These are phyloP conservation scores for Collybia mongolica DNA, from an alignment of 768 basidiomycete genomes.

Conservation along the genomic window DNA sequence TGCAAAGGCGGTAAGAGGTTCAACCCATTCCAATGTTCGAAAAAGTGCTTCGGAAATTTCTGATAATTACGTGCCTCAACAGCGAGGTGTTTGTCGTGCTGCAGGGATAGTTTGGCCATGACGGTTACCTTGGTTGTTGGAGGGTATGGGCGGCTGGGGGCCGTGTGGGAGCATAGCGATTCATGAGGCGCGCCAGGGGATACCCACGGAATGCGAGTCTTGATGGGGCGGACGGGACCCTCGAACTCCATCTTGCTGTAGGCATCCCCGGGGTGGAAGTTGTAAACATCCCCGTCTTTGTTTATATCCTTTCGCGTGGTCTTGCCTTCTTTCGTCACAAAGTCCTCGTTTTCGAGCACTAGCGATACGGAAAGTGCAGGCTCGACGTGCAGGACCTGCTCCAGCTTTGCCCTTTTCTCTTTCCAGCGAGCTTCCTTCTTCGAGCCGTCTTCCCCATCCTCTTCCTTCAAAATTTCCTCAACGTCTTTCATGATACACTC, in stretches of 20 bases:
- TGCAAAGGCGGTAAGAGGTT: slow-evolving; percentile 38
- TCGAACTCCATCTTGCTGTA: slow-evolving; percentile 9
- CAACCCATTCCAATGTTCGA: slow-evolving; percentile 46
- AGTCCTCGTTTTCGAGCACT: too few relatives aligned
- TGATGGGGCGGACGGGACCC: slow-evolving; percentile 23
- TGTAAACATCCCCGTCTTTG: too few relatives aligned
- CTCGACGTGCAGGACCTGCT: background rate
- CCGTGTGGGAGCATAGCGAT: background rate
- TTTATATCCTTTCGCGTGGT: background rate
- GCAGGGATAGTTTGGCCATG: slow-evolving; percentile 38
- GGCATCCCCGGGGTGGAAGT: too few relatives aligned
- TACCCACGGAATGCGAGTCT: slow-evolving; percentile 24
- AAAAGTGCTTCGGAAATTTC: slow-evolving; percentile 39
- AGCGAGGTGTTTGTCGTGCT: slow-evolving; percentile 30
- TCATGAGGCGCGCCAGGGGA: slow-evolving; percentile 24
- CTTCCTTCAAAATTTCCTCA: slow-evolving; percentile 11
- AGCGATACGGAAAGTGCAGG: too few relatives aligned
- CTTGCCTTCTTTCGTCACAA: background rate
- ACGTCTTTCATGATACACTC: background rate
- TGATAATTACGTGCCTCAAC: slow-evolving; percentile 41
- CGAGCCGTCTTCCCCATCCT: slow-evolving; percentile 16
- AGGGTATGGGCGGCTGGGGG: slow-evolving; percentile 14
- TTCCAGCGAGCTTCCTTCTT: slow-evolving; percentile 4
- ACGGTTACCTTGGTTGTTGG: slow-evolving; percentile 33
- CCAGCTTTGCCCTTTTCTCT: slow-evolving; percentile 3